Evolutionary conservation across 495 filamentous ascomycete genomes (phyloP), one percentile per base, ranked within the genome.

Genomic region (Neurospora tetrasperma): DNA sequence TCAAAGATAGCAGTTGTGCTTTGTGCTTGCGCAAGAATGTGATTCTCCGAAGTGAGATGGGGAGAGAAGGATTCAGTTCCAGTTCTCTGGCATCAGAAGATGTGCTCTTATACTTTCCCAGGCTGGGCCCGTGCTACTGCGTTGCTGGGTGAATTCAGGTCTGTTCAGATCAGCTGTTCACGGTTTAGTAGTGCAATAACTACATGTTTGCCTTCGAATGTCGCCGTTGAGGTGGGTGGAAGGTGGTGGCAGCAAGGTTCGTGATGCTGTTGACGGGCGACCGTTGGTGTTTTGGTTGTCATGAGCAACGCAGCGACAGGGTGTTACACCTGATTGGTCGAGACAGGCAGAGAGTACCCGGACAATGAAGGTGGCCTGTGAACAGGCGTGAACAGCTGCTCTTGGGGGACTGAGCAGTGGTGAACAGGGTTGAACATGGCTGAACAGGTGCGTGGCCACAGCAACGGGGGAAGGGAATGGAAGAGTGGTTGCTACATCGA

Each of bases 261-360:
- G 54, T 62, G 54, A 62, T 35, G 54, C 11, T 27, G 20, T 0
- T 5, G 11, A 54, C 11, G 27, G 20, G 27, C 54, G 14, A 62
- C 54, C 27, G 54, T 62, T 18, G 54, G 27, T 62, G 54, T 16
- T 62, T 62, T 62, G 54, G 54, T 62, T 62, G 54, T 62, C 54
- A 35, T 62, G 54, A 35, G 54, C 54, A 62, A 62, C 54, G 12
- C 54, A 27, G 54, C 11, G 54, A 62, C 14, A 62, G 6, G 12
- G 54, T 27, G 6, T 35, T 31, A 35, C 54, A 62, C 27, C 27
- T 62, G 20, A 42, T 18, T 59, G 54, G 39, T 10, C 91, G 27
- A 62, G 54, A 35, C 27, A 6, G 54, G 12, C 0, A 31, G 54
- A 35, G 4, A 62, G 5, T 16, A 27, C 9, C 54, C 23, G 27